Evolutionary conservation across 805 yeast genomes (phyloP).

Genomic region (Ogataea saltuana): DNA sequence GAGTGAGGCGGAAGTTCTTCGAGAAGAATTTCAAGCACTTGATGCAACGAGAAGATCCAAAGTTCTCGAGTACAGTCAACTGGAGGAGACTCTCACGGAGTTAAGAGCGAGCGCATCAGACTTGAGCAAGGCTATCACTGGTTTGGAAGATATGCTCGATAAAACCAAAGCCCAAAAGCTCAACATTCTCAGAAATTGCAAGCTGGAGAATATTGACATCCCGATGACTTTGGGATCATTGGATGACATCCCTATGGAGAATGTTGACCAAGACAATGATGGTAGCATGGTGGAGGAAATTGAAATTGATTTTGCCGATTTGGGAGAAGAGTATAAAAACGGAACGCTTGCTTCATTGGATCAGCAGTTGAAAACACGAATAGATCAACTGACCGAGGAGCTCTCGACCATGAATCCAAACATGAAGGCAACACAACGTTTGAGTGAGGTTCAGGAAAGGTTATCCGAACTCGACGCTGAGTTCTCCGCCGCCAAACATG

Average conservation of each 20-base stretch:
- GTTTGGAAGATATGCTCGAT: slow-evolving; percentile 54
- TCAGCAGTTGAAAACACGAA: slow-evolving; percentile 33
- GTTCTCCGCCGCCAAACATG: slow-evolving; percentile 58
- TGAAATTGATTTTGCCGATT: slow-evolving; percentile 53
- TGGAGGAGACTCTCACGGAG: slow-evolving; percentile 33
- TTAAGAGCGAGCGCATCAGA: slow-evolving; percentile 35
- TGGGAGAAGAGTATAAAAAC: slow-evolving; percentile 47
- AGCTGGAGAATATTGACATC: slow-evolving; percentile 63
- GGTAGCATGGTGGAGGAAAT: slow-evolving; percentile 41
- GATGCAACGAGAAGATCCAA: slow-evolving; percentile 18
- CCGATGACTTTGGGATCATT: slow-evolving; percentile 65
- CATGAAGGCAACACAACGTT: slow-evolving; percentile 73
- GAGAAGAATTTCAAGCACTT: slow-evolving; percentile 34
- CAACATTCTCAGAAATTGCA: slow-evolving; percentile 66
- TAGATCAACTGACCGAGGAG: slow-evolving; percentile 38
- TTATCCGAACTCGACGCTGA: slow-evolving; percentile 64
- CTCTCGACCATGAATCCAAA: slow-evolving; percentile 69
- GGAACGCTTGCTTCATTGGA: slow-evolving; percentile 25
- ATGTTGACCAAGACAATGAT: slow-evolving; percentile 38
- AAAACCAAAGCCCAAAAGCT: slow-evolving; percentile 56
- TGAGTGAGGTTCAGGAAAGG: slow-evolving; percentile 64
- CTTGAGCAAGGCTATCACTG: slow-evolving; percentile 38
- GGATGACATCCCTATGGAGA: slow-evolving; percentile 62
- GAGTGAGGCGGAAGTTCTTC: slow-evolving; percentile 41
- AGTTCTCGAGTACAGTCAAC: slow-evolving; percentile 21